Evolutionary conservation across 164 flowering plant genomes (phyloP).

Genomic region (Cinnamomum micranthum): DNA sequence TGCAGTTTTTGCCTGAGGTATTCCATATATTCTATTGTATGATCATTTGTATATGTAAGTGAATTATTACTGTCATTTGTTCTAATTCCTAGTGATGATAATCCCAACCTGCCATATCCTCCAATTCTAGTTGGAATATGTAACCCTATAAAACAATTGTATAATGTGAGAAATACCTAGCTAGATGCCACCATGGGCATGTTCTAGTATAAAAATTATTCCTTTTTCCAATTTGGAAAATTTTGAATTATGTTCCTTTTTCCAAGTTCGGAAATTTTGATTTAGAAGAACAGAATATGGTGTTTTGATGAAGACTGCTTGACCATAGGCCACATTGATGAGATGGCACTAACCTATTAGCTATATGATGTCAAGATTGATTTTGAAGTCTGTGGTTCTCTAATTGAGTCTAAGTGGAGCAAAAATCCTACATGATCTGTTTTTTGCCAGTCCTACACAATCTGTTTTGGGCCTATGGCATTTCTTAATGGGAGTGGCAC

Average conservation of each 20-base stretch:
- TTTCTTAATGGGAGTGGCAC: not conserved
- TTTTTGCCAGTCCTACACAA: not conserved
- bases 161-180: not conserved
- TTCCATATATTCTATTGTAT: not conserved
- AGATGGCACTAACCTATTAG: no score
- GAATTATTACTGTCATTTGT: not conserved
- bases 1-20: not conserved
- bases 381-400: no score
- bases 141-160: not conserved
- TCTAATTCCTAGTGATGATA: not conserved
- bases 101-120: not conserved
- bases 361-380: no score
- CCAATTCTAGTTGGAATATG: not conserved
- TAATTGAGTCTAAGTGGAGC: no score
- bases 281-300: no score
- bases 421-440: no score
- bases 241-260: no score
- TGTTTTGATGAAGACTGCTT: no score
- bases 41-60: not conserved
- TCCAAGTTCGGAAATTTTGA: no score
- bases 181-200: not conserved
- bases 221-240: no score
- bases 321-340: no score
- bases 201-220: no score
- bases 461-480: not conserved